Conservation (phyloP, 1,284 basidiomycete species). For the Ceratobasidium sp. region DNA sequence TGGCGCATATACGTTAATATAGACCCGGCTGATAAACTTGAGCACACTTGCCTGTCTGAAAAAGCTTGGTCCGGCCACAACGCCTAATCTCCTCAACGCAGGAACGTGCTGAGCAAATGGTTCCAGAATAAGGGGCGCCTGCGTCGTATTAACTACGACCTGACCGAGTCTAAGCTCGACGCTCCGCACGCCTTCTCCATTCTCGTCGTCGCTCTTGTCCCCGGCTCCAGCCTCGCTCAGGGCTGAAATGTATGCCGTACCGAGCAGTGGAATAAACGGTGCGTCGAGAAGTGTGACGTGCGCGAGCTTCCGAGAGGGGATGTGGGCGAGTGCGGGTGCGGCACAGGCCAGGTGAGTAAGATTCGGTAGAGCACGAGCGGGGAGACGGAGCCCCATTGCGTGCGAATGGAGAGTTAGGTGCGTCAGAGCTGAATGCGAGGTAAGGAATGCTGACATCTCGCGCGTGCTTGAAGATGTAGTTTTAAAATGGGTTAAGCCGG, state of each 20-base stretch:
- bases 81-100: slow-evolving; percentile 20
- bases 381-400: slow-evolving; percentile 28
- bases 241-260: slow-evolving; percentile 17
- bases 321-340: slow-evolving; percentile 22
- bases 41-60: slow-evolving; percentile 22
- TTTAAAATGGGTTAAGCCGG: slow-evolving; percentile 20
- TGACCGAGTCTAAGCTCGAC: slow-evolving; percentile 34
- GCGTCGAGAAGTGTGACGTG: slow-evolving; percentile 31
- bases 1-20: slow-evolving; percentile 31
- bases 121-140: slow-evolving; percentile 36
- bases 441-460: slow-evolving; percentile 24
- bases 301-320: slow-evolving; percentile 19
- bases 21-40: neutral
- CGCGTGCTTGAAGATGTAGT: slow-evolving; percentile 28
- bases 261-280: slow-evolving; percentile 34
- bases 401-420: slow-evolving; percentile 40
- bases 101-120: slow-evolving; percentile 33
- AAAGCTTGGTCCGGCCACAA: slow-evolving; percentile 32
- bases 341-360: slow-evolving; percentile 34
- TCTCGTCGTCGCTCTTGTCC: slow-evolving; percentile 17
- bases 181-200: slow-evolving; percentile 12
- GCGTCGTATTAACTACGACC: slow-evolving; percentile 18
- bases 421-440: slow-evolving; percentile 5
- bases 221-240: slow-evolving; percentile 17
- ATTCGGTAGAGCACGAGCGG: slow-evolving; percentile 22